These are phyloP conservation scores for Corylus americana DNA, from an alignment of 306 rosid species.

Conservation along the genomic window DNA sequence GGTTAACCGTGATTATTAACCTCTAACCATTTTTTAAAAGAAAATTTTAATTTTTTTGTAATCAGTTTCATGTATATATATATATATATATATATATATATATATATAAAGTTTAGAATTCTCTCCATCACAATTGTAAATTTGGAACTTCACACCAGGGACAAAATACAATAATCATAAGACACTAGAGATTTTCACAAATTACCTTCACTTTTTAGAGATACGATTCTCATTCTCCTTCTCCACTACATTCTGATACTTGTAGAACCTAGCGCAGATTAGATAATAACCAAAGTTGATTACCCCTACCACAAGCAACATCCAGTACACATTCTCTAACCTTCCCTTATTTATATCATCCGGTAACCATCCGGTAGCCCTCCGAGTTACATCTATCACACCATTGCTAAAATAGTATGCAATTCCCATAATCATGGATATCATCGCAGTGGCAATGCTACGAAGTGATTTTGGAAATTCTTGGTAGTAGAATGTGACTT, in stretches of 20 bases:
- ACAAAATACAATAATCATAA: no score
- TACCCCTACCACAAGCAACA: constrained; percentile 27
- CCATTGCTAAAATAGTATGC: constrained; percentile 25
- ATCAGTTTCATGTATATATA: no score
- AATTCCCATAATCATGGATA: constrained; percentile 4
- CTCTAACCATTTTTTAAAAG: no score
- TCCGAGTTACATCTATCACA: constrained; percentile 21
- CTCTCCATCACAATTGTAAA: no score
- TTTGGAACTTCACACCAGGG: no score
- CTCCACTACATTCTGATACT: constrained; percentile 19
- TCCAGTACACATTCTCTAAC: constrained; percentile 41
- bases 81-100: no score
- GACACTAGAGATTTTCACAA: neutral
- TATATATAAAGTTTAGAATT: no score
- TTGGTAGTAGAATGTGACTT: constrained; percentile 62
- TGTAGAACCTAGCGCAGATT: constrained; percentile 25
- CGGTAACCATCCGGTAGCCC: constrained; percentile 35
- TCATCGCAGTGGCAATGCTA: constrained; percentile 57
- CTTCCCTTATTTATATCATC: constrained; percentile 42
- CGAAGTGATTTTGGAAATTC: constrained; percentile 50
- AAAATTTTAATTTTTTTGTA: no score
- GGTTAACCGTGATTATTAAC: no score
- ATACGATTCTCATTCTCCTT: neutral
- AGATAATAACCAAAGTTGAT: constrained; percentile 34
- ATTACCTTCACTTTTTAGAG: neutral